phyloP scores from a whole-genome alignment of 805 yeast species.

The Priceomyces melissophilus region DNA sequence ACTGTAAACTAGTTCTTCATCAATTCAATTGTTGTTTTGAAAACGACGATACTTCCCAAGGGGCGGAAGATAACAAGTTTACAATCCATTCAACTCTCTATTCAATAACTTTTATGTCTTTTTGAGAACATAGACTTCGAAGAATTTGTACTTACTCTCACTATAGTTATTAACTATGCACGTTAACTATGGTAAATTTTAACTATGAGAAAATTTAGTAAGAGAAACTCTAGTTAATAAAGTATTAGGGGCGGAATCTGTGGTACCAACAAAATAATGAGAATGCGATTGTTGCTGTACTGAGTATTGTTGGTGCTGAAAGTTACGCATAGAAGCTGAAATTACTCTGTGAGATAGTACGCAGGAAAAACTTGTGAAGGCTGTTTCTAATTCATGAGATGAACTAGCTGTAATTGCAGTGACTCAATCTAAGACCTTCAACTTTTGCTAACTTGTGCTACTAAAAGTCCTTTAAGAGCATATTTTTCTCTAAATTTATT shows the following conservation, averaged over 20 bases:
- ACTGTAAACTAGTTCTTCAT: not conserved
- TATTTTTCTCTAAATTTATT: too few species aligned
- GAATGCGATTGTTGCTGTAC: conserved; percentile 10
- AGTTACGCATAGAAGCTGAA: conserved; percentile 5
- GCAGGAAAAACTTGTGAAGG: not conserved
- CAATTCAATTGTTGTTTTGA: not conserved
- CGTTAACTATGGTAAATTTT: conserved; percentile 5
- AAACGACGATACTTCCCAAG: not conserved
- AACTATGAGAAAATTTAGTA: conserved; percentile 4
- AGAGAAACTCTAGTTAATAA: conserved; percentile 3
- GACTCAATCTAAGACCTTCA: too few species aligned
- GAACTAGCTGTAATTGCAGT: not conserved
- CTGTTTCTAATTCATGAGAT: not conserved
- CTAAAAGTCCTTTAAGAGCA: too few species aligned
- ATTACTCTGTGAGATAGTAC: not conserved
- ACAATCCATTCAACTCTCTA: not conserved
- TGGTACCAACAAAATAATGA: conserved; percentile 8
- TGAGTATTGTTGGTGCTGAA: conserved; percentile 10
- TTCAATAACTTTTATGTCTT: too few species aligned
- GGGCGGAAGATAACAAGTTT: not conserved
- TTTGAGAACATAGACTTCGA: too few species aligned
- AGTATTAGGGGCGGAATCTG: conserved; percentile 7
- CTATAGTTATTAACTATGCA: conserved; percentile 6
- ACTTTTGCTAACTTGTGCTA: too few species aligned
- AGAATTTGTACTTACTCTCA: conserved; percentile 7